Base-by-base conservation (phyloP, 2,329 filamentous ascomycete genomes). In the Keithomyces neogunnii region DNA sequence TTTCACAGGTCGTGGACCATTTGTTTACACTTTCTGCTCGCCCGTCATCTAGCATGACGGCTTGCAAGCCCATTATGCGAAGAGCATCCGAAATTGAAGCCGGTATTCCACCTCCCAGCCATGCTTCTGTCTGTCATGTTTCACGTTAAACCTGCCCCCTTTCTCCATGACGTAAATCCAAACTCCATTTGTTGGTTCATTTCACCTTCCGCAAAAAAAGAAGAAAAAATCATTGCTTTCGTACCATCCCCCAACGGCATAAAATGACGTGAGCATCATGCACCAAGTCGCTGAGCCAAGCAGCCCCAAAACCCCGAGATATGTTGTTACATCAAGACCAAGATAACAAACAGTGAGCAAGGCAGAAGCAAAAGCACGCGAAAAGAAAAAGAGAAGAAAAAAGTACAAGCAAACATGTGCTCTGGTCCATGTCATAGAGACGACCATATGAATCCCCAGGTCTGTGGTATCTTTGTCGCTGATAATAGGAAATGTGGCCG, bases 261-360 rank as follows among this genome's bases (percentile, higher is more conserved):
- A 26, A 33, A 44, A 45, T 45, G 11, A 36, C 29, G 38, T 30
- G 30, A 11, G 28, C n/a, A 33, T 35, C 46, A 44, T 35, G 32
- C 45, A 52, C 43, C 48, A 45, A 45, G 45, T 53, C 51, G 51
- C 48, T 50, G 39, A 45, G 47, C 48, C 48, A 45, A 44, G 38
- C 10, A 48, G 51, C 51, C 48, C 48, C 45, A 39, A 45, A 55
- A 11, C 48, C 48, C 49, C 49, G 43, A 52, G 48, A 52, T 32
- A 52, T 59, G 58, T 58, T 66, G 59, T 59, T 66, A 66, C 62
- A 65, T 62, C 56, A 56, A 60, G 54, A 11, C 43, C 43, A 46
- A 43, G 32, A 3, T 49, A 10, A 47, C 13, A n/a, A n/a, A 46
- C 3, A 29, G 39, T 6, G 46, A 11, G n/a, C 19, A 40, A 6